Evolutionary conservation across 805 yeast species (phyloP).

Genomic region (Barnettozyma botsteinii): DNA sequence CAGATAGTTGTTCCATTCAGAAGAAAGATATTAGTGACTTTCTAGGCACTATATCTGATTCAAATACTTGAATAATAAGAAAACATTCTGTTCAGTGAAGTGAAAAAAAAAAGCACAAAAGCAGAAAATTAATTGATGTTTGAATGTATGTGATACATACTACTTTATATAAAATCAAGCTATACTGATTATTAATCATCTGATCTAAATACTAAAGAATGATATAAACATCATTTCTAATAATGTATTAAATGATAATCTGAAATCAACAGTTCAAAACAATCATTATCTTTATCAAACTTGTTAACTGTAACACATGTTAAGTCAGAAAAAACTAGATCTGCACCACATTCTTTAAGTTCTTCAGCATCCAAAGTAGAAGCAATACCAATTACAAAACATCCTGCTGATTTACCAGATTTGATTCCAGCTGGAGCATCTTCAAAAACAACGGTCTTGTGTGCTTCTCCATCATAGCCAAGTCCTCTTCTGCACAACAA

Average conservation of each 20-base stretch:
- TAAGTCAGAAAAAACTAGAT: slow-evolving; percentile 70
- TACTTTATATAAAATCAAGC: too few relatives aligned
- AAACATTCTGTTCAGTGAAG: too few relatives aligned
- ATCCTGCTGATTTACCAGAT: slow-evolving; percentile 82
- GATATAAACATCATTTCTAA: too few relatives aligned
- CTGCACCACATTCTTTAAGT: slow-evolving; percentile 71
- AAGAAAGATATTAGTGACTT: too few relatives aligned
- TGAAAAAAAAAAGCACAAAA: too few relatives aligned
- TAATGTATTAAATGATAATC: slow-evolving; percentile 33
- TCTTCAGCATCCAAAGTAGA: slow-evolving; percentile 66
- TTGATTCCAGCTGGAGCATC: slow-evolving; percentile 86
- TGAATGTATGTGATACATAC: too few relatives aligned
- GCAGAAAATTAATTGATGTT: too few relatives aligned
- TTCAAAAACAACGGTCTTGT: slow-evolving; percentile 64
- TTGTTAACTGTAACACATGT: slow-evolving; percentile 52
- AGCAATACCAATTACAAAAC: slow-evolving; percentile 77
- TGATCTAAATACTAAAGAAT: too few relatives aligned
- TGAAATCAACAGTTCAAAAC: slow-evolving; percentile 31
- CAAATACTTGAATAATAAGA: too few relatives aligned
- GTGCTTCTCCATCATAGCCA: slow-evolving; percentile 29
- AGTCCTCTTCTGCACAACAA: slow-evolving; percentile 43
- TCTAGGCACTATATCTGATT: too few relatives aligned
- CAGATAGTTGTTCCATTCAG: too few relatives aligned
- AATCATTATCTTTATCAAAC: slow-evolving; percentile 38
- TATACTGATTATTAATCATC: too few relatives aligned